A percentile compares a stretch with the other conserved stretches of the same genome.
Evolutionary conservation across 2,329 filamentous ascomycete genomes (phyloP).

Genomic region (Penicillium sp.): DNA sequence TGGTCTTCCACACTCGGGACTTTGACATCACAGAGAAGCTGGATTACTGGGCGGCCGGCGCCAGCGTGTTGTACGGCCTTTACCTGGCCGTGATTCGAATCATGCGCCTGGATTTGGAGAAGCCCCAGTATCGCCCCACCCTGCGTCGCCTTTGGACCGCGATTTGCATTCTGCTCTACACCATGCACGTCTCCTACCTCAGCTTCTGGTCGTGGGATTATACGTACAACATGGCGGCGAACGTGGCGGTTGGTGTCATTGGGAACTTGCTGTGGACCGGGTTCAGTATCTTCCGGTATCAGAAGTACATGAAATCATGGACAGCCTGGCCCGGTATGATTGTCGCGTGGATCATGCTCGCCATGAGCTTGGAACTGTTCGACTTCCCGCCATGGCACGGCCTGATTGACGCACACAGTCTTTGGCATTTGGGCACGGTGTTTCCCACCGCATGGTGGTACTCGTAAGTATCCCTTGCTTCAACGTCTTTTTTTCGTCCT

Average conservation of each 20-base stretch:
- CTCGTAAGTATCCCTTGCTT: slow-evolving; percentile 65
- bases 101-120: slow-evolving; percentile 72
- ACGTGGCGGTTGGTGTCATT: slow-evolving; percentile 76
- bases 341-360: slow-evolving; percentile 86
- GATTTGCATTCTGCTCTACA: slow-evolving; percentile 71
- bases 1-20: slow-evolving; percentile 90
- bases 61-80: slow-evolving; percentile 84
- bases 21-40: slow-evolving; percentile 84
- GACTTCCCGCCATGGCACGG: slow-evolving; percentile 87
- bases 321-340: slow-evolving; percentile 86
- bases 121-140: slow-evolving; percentile 50
- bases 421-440: slow-evolving; percentile 96
- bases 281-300: slow-evolving; percentile 77
- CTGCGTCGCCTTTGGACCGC: slow-evolving; percentile 74
- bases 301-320: slow-evolving; percentile 72
- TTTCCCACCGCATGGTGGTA: slow-evolving; percentile 89
- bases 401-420: slow-evolving; percentile 85
- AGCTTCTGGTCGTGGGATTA: slow-evolving; percentile 91
- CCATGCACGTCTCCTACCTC: slow-evolving; percentile 77
- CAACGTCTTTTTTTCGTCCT: neutral
- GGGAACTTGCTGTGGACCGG: slow-evolving; percentile 84
- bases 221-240: slow-evolving; percentile 96
- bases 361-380: slow-evolving; percentile 93
- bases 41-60: slow-evolving; percentile 94
- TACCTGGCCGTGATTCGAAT: slow-evolving; percentile 83